Percentiles rank a stretch among this genome's conserved stretches.
These are phyloP conservation scores for Vitis rotundifolia DNA, from an alignment of 164 flowering plant genomes.

Conservation along the genomic window DNA sequence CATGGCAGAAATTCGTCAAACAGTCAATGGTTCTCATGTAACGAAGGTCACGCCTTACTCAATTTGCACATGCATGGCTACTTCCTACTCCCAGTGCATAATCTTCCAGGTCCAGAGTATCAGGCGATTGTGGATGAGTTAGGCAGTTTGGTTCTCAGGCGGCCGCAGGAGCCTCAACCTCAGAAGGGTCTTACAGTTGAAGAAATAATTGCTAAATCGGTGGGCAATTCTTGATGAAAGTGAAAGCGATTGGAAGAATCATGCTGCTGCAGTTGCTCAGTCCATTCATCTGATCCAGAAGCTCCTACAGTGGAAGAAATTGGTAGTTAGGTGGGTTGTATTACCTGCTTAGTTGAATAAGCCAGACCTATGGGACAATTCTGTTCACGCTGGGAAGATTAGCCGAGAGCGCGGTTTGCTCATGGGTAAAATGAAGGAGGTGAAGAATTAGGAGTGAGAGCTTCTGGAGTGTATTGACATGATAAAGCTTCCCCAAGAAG, in stretches of 20 bases:
- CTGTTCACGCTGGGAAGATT: slow-evolving; percentile 79
- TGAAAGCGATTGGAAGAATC: slow-evolving; percentile 93
- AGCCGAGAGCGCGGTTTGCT: slow-evolving; percentile 94
- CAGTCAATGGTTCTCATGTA: too few relatives aligned
- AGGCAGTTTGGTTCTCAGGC: slow-evolving; percentile 51
- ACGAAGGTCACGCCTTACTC: too few relatives aligned
- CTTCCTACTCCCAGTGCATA: too few relatives aligned
- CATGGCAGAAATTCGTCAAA: too few relatives aligned
- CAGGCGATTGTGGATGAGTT: not conserved
- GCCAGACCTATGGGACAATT: slow-evolving; percentile 90
- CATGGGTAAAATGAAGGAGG: slow-evolving; percentile 82
- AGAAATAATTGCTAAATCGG: slow-evolving; percentile 49
- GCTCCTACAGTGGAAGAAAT: slow-evolving; percentile 78
- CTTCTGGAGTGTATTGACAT: slow-evolving; percentile 91
- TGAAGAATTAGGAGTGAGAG: slow-evolving; percentile 67
- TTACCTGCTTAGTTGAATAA: slow-evolving; percentile 62
- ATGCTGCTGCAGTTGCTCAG: slow-evolving; percentile 87
- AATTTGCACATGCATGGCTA: too few relatives aligned
- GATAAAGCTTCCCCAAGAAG: slow-evolving; percentile 93
- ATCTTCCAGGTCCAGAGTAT: not conserved
- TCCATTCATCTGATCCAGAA: slow-evolving; percentile 84
- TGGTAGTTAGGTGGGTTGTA: slow-evolving; percentile 54
- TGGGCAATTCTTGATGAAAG: slow-evolving; percentile 80
- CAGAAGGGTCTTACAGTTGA: slow-evolving; percentile 89
- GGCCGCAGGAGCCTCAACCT: slow-evolving; percentile 43